Conservation (phyloP, 2,329 filamentous ascomycete species). For the Aspergillus bombycis region DNA sequence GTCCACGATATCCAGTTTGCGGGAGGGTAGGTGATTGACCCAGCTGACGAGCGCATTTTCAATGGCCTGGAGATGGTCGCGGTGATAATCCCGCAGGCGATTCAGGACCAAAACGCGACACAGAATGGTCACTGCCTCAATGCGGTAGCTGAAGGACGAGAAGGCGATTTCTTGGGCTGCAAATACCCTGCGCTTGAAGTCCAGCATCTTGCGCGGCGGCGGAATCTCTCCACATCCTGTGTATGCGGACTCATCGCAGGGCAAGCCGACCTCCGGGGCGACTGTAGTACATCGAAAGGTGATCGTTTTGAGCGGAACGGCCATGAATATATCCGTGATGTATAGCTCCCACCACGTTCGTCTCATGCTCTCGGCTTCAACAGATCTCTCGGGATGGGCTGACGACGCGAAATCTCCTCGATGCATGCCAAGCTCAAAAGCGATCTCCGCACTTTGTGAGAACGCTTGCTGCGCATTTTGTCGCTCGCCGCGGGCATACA, state of each 20-base stretch:
- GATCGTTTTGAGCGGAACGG: constrained; percentile 58
- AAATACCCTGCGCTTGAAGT: constrained; percentile 67
- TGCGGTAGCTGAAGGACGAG: constrained; percentile 81
- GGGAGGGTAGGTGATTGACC: constrained; percentile 72
- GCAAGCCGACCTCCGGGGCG: constrained; percentile 68
- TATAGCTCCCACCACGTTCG: constrained; percentile 87
- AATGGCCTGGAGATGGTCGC: constrained; percentile 62
- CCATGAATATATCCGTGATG: constrained; percentile 77
- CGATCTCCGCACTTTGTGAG: constrained; percentile 66
- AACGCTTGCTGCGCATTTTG: constrained; percentile 49
- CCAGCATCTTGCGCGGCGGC: constrained; percentile 58
- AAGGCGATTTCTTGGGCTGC: constrained; percentile 67
- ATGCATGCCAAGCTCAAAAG: constrained; percentile 75
- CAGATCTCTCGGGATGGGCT: constrained; percentile 50
- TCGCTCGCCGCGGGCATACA: constrained; percentile 39
- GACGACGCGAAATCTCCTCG: constrained; percentile 59
- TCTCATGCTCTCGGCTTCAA: constrained; percentile 79
- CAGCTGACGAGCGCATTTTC: constrained; percentile 67
- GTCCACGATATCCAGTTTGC: constrained; percentile 70
- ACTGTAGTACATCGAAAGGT: constrained; percentile 71
- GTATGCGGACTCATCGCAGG: constrained; percentile 73
- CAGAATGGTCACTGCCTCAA: constrained; percentile 76
- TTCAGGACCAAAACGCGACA: constrained; percentile 66
- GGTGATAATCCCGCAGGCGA: constrained; percentile 40
- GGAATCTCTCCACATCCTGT: constrained; percentile 56